phyloP scores from a whole-genome alignment of 2,329 filamentous ascomycete genomes.

The Amauroascus niger region DNA sequence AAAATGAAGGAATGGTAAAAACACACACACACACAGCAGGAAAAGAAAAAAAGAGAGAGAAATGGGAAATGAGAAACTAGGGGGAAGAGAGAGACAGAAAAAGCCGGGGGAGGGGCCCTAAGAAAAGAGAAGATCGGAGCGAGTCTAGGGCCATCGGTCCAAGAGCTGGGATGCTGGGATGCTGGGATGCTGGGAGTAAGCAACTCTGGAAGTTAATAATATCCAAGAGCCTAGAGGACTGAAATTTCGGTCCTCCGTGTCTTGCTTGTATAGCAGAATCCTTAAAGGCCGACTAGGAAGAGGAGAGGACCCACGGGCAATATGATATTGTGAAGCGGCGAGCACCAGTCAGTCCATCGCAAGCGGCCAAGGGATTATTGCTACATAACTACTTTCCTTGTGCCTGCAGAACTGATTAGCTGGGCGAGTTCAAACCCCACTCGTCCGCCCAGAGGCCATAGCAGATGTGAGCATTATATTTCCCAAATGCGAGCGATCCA shows the following conservation, averaged over 20 bases:
- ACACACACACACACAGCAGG: no score
- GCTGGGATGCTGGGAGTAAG: background rate
- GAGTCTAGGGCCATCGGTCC: slow-evolving; percentile 2
- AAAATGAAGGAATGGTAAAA: background rate
- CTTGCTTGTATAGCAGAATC: no score
- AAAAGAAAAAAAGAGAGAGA: background rate
- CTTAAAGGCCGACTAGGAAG: background rate
- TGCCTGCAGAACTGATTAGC: background rate
- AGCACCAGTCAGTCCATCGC: no score
- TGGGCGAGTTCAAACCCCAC: background rate
- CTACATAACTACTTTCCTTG: no score
- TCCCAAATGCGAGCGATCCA: background rate
- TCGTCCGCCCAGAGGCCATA: background rate
- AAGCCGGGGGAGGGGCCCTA: background rate
- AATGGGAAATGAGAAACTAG: background rate
- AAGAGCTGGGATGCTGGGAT: no score
- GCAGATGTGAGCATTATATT: background rate
- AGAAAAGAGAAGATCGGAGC: background rate
- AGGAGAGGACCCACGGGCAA: slow-evolving; percentile 1
- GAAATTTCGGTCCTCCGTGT: no score
- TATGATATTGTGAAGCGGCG: slow-evolving; percentile 1
- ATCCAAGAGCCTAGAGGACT: background rate
- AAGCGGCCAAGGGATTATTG: no score
- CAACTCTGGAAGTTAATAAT: background rate
- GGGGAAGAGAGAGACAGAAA: background rate